A percentile compares a stretch with the other conserved stretches of the same genome.
Conservation (phyloP, 176 grass and related monocot species). For the Canna indica region DNA sequence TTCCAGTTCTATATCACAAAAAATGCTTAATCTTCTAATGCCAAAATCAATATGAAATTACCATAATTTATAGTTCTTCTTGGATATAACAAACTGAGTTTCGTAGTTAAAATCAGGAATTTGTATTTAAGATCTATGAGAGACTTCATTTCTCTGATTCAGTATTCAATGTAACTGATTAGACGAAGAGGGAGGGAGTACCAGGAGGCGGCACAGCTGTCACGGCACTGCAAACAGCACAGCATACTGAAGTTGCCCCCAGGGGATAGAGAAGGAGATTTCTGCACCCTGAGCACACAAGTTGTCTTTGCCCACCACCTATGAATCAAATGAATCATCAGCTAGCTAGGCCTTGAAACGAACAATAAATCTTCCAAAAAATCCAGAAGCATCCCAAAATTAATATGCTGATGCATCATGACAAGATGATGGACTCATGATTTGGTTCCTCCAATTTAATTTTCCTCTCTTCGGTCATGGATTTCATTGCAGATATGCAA, state of each 20-base stretch:
- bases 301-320: slow-evolving; percentile 76
- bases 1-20: too few relatives aligned
- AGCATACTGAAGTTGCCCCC: slow-evolving; percentile 86
- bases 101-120: too few relatives aligned
- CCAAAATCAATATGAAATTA: background rate
- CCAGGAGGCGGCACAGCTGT: slow-evolving; percentile 77
- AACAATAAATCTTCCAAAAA: background rate
- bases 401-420: background rate
- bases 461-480: too few relatives aligned
- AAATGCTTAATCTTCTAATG: too few relatives aligned
- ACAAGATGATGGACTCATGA: too few relatives aligned
- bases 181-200: slow-evolving; percentile 18
- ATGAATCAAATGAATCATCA: slow-evolving; percentile 2
- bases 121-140: background rate
- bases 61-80: too few relatives aligned
- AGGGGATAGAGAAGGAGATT: slow-evolving; percentile 91
- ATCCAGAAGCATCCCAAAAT: background rate
- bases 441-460: too few relatives aligned
- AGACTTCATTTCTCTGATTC: background rate
- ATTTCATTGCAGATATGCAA: too few relatives aligned
- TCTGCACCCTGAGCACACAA: slow-evolving; percentile 87
- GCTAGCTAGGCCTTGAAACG: background rate
- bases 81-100: too few relatives aligned
- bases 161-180: background rate
- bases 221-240: slow-evolving; percentile 85